These are phyloP conservation scores for Cyclostephanos tholiformis DNA, from an alignment of 108 stramenopile species.

Conservation along the genomic window DNA sequence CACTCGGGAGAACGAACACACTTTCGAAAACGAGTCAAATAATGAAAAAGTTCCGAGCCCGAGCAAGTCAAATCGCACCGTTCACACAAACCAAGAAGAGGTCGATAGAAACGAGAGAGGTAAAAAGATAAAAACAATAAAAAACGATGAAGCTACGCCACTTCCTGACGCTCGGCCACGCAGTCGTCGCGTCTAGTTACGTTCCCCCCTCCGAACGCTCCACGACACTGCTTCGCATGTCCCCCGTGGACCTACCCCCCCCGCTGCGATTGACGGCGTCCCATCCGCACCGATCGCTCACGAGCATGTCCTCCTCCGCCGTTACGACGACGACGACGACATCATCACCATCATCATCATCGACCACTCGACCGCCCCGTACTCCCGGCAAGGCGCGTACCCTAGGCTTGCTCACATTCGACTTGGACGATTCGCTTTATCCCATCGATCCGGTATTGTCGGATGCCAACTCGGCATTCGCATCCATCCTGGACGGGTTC, in stretches of 20 bases:
- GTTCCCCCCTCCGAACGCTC: background rate
- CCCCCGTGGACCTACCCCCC: background rate
- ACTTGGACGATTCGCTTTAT: conserved; percentile 79
- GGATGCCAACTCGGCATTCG: conserved; percentile 59
- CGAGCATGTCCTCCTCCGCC: background rate
- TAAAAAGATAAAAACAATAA: too few relatives aligned
- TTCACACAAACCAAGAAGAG: too few relatives aligned
- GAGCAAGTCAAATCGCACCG: too few relatives aligned
- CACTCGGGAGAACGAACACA: too few relatives aligned
- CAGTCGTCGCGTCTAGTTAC: background rate
- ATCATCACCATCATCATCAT: background rate
- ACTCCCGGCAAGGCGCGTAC: background rate
- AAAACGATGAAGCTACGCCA: background rate
- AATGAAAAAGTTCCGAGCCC: too few relatives aligned
- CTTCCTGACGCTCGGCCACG: background rate
- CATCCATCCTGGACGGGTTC: background rate
- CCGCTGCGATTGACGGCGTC: background rate
- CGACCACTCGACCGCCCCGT: background rate
- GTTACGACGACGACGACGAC: background rate
- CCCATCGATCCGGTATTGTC: conserved; percentile 59
- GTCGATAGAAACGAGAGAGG: too few relatives aligned
- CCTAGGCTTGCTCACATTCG: conserved; percentile 71
- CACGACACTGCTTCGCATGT: background rate
- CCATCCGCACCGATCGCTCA: background rate
- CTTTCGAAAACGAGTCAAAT: too few relatives aligned